Percentiles rank a stretch among this genome's conserved stretches.
phyloP scores from a whole-genome alignment of 768 basidiomycete genomes.

The Sarcomyxa edulis region DNA sequence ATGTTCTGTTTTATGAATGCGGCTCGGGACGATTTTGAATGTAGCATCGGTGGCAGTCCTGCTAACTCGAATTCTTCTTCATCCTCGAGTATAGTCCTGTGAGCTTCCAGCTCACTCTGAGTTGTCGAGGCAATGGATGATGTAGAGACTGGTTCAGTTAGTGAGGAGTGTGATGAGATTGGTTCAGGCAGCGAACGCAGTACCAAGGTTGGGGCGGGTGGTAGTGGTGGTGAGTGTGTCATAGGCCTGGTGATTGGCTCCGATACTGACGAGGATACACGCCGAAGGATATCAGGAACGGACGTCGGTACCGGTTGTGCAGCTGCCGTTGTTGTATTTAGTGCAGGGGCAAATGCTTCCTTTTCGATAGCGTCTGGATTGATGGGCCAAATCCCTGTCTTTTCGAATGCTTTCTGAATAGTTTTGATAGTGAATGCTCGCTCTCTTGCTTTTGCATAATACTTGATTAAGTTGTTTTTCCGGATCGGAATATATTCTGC shows the following conservation, averaged over 20 bases:
- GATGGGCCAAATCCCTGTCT: conserved; percentile 13
- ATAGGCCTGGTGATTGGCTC: neutral
- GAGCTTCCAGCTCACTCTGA: no score
- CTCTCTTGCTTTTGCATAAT: conserved; percentile 2
- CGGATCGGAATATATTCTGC: neutral
- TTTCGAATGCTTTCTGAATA: conserved; percentile 5
- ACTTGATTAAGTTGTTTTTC: neutral
- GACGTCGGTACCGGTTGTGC: conserved; percentile 9
- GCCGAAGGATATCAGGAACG: conserved; percentile 9
- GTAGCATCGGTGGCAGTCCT: conserved; percentile 4
- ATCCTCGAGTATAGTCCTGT: no score
- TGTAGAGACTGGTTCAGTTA: no score
- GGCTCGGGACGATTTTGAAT: conserved; percentile 2
- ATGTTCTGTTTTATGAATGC: conserved; percentile 5
- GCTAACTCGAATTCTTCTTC: no score
- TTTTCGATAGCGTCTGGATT: conserved; percentile 8
- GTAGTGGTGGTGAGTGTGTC: neutral
- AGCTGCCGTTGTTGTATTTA: conserved; percentile 11
- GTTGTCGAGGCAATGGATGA: conserved; percentile 2
- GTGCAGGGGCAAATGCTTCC: conserved; percentile 12
- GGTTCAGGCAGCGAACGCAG: neutral
- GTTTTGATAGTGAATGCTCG: conserved; percentile 4
- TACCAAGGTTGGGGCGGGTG: neutral
- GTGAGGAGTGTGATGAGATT: no score
- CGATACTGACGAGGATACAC: no score